Percentiles rank a stretch among this genome's conserved stretches.
Evolutionary conservation across 1,284 basidiomycete species (phyloP).

Genomic region (Ustilago hordei): DNA sequence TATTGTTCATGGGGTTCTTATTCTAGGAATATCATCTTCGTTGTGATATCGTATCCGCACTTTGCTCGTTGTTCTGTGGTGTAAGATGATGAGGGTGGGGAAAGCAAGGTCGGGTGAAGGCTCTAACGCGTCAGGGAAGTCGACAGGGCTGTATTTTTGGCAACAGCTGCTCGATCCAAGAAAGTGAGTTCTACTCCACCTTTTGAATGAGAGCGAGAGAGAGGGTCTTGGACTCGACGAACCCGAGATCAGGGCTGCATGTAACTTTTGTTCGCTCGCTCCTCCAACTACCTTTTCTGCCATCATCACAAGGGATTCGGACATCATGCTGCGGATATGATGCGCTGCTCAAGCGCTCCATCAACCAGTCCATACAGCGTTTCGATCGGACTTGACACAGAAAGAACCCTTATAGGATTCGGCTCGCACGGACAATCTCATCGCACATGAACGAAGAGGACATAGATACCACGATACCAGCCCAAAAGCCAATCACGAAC

Average conservation of each 20-base stretch:
- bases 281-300: not conserved
- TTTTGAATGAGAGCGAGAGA: not conserved
- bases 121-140: not conserved
- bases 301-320: not conserved
- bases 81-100: not conserved
- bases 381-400: not conserved
- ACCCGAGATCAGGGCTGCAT: not conserved
- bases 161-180: constrained; percentile 2
- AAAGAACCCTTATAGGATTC: not conserved
- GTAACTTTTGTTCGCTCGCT: not conserved
- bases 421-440: not conserved
- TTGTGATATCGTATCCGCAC: not conserved
- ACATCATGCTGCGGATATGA: not conserved
- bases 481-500: not conserved
- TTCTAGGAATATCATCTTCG: constrained; percentile 1
- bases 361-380: not conserved
- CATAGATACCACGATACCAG: not conserved
- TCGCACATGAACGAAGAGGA: not conserved
- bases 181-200: not conserved
- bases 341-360: not conserved
- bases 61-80: not conserved
- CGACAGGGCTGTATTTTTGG: not conserved
- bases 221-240: not conserved
- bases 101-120: constrained; percentile 5
- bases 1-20: not conserved